phyloP scores from a whole-genome alignment of 1,284 basidiomycete genomes.

The Boletus subluridellus region DNA sequence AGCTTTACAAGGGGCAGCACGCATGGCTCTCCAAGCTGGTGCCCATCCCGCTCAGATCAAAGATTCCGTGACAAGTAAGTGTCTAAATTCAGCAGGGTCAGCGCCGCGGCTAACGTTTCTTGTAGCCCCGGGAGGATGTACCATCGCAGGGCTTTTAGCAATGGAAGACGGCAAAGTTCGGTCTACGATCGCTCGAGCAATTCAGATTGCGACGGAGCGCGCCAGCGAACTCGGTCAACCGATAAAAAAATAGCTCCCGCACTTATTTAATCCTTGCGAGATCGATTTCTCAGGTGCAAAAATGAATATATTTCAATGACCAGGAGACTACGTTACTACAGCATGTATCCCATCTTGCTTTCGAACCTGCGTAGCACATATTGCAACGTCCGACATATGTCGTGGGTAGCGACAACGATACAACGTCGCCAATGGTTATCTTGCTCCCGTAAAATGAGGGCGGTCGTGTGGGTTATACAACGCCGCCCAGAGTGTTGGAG shows the following conservation, averaged over 20 bases:
- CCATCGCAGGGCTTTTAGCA: slow-evolving; percentile 92
- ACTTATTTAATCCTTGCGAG: neutral
- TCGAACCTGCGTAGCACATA: slow-evolving; percentile 19
- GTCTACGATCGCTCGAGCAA: slow-evolving; percentile 92
- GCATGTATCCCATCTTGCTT: slow-evolving; percentile 36
- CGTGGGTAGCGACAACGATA: slow-evolving; percentile 29
- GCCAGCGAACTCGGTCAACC: slow-evolving; percentile 77
- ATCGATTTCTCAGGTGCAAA: neutral
- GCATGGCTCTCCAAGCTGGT: slow-evolving; percentile 89
- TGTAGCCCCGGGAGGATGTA: slow-evolving; percentile 94
- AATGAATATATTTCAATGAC: neutral
- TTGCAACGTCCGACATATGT: slow-evolving; percentile 29
- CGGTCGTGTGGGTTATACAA: slow-evolving; percentile 59
- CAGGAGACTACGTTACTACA: neutral
- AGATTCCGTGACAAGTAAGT: slow-evolving; percentile 94
- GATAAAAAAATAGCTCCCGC: slow-evolving; percentile 37
- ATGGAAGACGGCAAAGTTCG: slow-evolving; percentile 94
- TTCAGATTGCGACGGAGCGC: slow-evolving; percentile 89
- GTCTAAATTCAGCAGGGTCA: neutral
- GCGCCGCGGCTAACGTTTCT: neutral
- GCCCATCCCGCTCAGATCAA: slow-evolving; percentile 96
- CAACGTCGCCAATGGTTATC: slow-evolving; percentile 29
- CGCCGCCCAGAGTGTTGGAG: slow-evolving; percentile 87
- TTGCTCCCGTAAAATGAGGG: slow-evolving; percentile 90
- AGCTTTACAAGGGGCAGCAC: slow-evolving; percentile 96